phyloP scores from a whole-genome alignment of 2,329 filamentous ascomycete genomes.

The Elsinoe australis region DNA sequence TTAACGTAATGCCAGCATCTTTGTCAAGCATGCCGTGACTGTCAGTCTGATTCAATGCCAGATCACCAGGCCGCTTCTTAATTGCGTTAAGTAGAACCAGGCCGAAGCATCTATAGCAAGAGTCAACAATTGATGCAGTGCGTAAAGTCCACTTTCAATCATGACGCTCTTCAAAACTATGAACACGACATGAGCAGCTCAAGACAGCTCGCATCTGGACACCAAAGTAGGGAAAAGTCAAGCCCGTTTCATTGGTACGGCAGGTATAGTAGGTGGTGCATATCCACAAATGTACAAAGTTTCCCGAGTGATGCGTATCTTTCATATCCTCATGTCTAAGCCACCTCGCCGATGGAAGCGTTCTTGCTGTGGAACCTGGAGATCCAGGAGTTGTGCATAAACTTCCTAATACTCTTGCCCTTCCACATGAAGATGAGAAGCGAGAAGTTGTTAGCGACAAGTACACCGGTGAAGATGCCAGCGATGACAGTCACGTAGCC shows the following conservation, averaged over 20 bases:
- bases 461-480: constrained; percentile 30
- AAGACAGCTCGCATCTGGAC: no score
- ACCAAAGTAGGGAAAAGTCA: background rate
- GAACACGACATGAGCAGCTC: no score
- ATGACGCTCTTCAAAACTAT: no score
- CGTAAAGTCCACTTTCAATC: no score
- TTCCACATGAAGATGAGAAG: constrained; percentile 31
- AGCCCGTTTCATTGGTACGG: background rate
- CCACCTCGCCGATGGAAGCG: constrained; percentile 24
- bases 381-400: constrained; percentile 29
- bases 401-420: constrained; percentile 30
- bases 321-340: constrained; percentile 18
- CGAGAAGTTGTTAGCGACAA: constrained; percentile 31
- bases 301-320: constrained; percentile 2
- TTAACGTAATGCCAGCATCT: no score
- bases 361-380: constrained; percentile 28
- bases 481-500: constrained; percentile 32
- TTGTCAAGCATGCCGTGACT: no score
- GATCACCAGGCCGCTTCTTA: no score
- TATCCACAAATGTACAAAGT: background rate
- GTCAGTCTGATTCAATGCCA: no score
- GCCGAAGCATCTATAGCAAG: no score
- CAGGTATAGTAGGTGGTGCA: background rate
- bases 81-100: no score
- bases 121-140: no score